A percentile compares a stretch with the other conserved stretches of the same genome.
phyloP scores from a whole-genome alignment of 345 rosid genomes.

The Trapa bicornis region DNA sequence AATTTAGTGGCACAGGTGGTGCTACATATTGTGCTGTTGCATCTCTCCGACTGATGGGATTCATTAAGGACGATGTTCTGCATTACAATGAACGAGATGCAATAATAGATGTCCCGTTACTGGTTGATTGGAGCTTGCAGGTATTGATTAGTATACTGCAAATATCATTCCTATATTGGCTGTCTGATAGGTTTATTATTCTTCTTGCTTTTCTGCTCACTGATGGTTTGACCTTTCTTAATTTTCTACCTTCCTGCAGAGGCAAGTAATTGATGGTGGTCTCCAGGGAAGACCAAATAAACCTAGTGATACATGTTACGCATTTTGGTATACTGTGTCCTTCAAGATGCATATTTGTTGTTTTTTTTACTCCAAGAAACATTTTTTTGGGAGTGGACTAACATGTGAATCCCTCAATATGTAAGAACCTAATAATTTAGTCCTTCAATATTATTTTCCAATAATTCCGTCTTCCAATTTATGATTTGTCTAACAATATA shows the following conservation, averaged over 20 bases:
- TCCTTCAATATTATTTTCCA: too few relatives aligned
- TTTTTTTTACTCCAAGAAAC: background rate
- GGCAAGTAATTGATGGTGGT: constrained; percentile 81
- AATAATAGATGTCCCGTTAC: constrained; percentile 29
- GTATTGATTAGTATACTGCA: constrained; percentile 16
- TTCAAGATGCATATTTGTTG: background rate
- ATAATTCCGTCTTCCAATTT: too few relatives aligned
- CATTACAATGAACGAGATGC: constrained; percentile 30
- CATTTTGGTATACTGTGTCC: constrained; percentile 57
- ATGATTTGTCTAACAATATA: too few relatives aligned
- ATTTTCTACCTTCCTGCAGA: constrained; percentile 26
- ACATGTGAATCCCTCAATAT: too few relatives aligned
- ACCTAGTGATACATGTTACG: constrained; percentile 88
- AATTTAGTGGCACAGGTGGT: constrained; percentile 68
- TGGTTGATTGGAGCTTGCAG: constrained; percentile 74
- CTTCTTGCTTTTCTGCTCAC: background rate
- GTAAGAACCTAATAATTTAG: too few relatives aligned
- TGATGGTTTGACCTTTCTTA: background rate
- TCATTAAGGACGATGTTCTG: constrained; percentile 49
- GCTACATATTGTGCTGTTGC: constrained; percentile 90
- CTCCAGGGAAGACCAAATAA: constrained; percentile 88
- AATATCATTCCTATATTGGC: background rate
- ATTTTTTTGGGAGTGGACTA: too few relatives aligned
- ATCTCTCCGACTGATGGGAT: constrained; percentile 77
- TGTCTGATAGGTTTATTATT: background rate